Evolutionary conservation across 371 early-diverging fungal genomes (phyloP), one percentile per base, ranked within the genome.

Genomic region (Mortierella sp.): DNA sequence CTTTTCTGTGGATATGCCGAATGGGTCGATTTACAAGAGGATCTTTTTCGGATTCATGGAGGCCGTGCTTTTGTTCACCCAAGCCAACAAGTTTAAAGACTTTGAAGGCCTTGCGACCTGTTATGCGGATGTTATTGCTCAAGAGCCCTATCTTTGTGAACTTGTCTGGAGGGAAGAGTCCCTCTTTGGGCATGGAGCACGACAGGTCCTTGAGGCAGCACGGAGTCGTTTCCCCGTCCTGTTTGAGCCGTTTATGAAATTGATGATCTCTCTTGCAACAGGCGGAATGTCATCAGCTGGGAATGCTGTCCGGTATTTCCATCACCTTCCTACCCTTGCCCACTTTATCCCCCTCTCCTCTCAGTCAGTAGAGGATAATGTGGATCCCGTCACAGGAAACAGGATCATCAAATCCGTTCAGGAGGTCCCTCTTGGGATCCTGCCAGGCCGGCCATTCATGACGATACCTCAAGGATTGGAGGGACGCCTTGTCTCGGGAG

Each of bases 191-290:
- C 73, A 62, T 47, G 80, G 80, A 48, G 63, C 70, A 5, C 25
- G 62, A 48, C 62, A 66, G 23, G 74, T 70, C 16, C 44, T 79
- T 59, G 73, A 79, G 19, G 66, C 70, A 3, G 73, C 80, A 15
- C 70, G 80, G 0, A 73, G 80, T 16, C 80, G 80, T 11, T 79
- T 79, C 61, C 80, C 80, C 0, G 47, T 79, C 18, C 66, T 66
- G 12, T 66, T 79, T 25, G 66, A 66, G 28, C 74, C 80, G 16
- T 25, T 79, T n/a, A 18, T 73, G 47, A 46, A 70, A 44, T 52
- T 79, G 15, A 21, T 79, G 29, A 53, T 46, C 11, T 73, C 80
- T 11, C 68, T 79, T 26, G 73, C 80, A 4, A 66, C 73, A 0
- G 80, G 80, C 45, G 67, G 70, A 6, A 60, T 66, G 18, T 23